Conservation (phyloP, 1,284 basidiomycete species). For the Pascua guehoae region DNA sequence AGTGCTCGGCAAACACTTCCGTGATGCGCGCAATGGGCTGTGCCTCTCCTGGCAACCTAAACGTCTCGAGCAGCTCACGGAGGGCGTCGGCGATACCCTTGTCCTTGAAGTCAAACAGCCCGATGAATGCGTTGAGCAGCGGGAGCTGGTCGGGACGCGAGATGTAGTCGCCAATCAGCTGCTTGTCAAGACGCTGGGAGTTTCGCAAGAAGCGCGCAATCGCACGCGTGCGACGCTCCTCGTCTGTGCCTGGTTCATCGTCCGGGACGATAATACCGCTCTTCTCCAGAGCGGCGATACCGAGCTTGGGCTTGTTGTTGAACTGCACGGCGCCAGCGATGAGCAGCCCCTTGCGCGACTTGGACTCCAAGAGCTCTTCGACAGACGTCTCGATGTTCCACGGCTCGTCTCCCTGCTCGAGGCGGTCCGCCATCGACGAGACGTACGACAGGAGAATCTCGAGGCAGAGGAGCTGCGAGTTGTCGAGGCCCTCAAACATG, state of each 20-base stretch:
- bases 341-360: conserved; percentile 82
- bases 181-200: conserved; percentile 85
- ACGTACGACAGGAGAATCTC: conserved; percentile 85
- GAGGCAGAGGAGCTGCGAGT: conserved; percentile 81
- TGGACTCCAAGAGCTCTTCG: conserved; percentile 64
- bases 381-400: conserved; percentile 61
- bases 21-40: conserved; percentile 94
- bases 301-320: conserved; percentile 92
- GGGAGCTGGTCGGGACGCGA: conserved; percentile 84
- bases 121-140: conserved; percentile 81
- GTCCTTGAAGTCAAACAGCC: conserved; percentile 82
- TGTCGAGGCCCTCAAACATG: conserved; percentile 60
- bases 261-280: conserved; percentile 66
- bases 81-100: conserved; percentile 93
- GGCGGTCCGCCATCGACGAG: conserved; percentile 78
- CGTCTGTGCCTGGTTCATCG: conserved; percentile 28
- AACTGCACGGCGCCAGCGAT: conserved; percentile 81
- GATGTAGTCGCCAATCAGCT: conserved; percentile 88
- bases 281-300: conserved; percentile 84
- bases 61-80: conserved; percentile 88
- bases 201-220: conserved; percentile 79
- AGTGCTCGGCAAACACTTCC: conserved; percentile 87
- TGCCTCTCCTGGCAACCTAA: conserved; percentile 90
- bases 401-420: conserved; percentile 61
- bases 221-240: conserved; percentile 43